phyloP scores from a whole-genome alignment of 2,329 filamentous ascomycete genomes.

The Biscogniauxia marginata region DNA sequence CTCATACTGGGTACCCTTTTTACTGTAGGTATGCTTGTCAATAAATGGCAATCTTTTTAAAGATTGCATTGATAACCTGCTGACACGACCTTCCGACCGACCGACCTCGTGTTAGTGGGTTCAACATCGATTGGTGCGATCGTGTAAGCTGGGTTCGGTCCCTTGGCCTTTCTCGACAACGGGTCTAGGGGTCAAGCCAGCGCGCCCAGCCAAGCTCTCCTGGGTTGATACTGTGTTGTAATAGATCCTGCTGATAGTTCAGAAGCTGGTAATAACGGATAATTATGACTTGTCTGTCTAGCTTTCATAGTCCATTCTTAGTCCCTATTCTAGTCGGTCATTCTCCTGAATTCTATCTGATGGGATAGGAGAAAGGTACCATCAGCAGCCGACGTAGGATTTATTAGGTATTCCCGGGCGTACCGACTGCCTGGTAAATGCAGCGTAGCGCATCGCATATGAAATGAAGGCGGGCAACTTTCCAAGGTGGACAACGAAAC shows the following conservation, averaged over 20 bases:
- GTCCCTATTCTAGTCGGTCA: neutral
- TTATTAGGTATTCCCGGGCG: neutral
- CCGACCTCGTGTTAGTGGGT: conserved; percentile 24
- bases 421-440: neutral
- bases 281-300: neutral
- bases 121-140: conserved; percentile 16
- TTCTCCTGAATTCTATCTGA: neutral
- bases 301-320: neutral
- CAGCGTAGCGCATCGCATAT: neutral
- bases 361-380: neutral
- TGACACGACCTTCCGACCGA: neutral
- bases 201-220: neutral
- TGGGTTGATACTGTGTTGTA: neutral
- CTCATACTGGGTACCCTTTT: neutral
- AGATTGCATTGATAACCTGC: neutral
- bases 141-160: conserved; percentile 4
- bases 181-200: neutral
- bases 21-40: neutral
- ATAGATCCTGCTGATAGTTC: neutral
- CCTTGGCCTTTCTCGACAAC: neutral
- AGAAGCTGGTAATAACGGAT: neutral
- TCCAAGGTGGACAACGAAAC: neutral
- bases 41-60: neutral
- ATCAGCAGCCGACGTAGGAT: neutral
- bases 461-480: neutral